phyloP scores from a whole-genome alignment of 768 basidiomycete genomes.

The Termitomyces titanicus region DNA sequence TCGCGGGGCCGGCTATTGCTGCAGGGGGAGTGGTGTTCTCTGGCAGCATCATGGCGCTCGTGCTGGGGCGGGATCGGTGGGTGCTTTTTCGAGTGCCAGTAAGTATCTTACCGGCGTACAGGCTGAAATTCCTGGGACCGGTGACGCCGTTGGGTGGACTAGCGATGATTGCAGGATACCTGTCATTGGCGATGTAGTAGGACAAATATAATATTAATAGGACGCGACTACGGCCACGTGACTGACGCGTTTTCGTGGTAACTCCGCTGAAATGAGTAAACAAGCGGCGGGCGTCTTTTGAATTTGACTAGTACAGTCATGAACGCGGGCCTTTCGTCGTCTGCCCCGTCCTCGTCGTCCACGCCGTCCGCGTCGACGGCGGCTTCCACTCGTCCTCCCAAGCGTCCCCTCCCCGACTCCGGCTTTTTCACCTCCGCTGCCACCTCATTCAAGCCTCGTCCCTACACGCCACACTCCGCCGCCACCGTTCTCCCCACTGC shows the following conservation, averaged over 20 bases:
- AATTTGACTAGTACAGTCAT: constrained; percentile 1
- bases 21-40: constrained; percentile 59
- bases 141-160: constrained; percentile 65
- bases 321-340: constrained; percentile 8
- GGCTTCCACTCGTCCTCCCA: constrained; percentile 33
- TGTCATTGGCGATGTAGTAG: constrained; percentile 47
- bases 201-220: background rate
- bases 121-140: constrained; percentile 53
- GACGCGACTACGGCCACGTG: constrained; percentile 28
- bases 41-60: constrained; percentile 53
- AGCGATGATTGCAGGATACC: constrained; percentile 64
- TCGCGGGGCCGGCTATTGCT: constrained; percentile 66
- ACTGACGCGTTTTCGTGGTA: constrained; percentile 36
- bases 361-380: constrained; percentile 14
- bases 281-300: constrained; percentile 7
- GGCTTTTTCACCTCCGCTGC: constrained; percentile 63
- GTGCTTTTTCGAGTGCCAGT: background rate
- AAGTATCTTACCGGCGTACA: constrained; percentile 22
- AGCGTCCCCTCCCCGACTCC: constrained; percentile 50
- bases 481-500: constrained; percentile 24
- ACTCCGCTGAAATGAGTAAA: constrained; percentile 25
- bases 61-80: constrained; percentile 44
- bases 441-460: constrained; percentile 61
- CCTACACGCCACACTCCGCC: constrained; percentile 46
- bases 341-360: background rate